phyloP scores from a whole-genome alignment of 345 rosid genomes.

The Eucalyptus pauciflora region DNA sequence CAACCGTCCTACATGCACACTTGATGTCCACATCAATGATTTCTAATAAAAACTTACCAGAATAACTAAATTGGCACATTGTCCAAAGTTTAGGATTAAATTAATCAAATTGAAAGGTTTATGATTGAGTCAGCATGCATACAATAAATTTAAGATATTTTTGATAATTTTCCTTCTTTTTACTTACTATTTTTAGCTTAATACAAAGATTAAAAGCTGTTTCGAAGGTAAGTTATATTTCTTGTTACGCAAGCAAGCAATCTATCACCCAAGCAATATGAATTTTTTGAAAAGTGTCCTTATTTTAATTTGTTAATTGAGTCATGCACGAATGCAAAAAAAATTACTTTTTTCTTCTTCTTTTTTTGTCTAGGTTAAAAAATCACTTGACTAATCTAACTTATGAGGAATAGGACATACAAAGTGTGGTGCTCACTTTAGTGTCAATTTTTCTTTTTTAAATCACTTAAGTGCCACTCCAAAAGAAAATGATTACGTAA shows the following conservation, averaged over 20 bases:
- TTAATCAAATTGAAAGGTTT: rapidly evolving
- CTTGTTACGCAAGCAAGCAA: background rate
- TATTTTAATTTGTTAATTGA: background rate
- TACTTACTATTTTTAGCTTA: background rate
- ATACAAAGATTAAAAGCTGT: background rate
- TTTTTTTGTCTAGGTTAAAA: too few species aligned
- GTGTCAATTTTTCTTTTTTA: too few species aligned
- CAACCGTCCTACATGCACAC: rapidly evolving
- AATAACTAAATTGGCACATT: background rate
- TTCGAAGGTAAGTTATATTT: background rate
- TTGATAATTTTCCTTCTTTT: background rate
- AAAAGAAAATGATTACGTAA: too few species aligned
- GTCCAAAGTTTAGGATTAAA: background rate
- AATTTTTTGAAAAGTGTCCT: background rate
- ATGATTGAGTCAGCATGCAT: rapidly evolving
- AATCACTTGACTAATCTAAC: background rate
- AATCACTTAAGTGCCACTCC: too few species aligned
- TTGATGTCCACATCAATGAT: rapidly evolving
- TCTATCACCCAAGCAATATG: background rate
- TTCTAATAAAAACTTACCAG: rapidly evolving
- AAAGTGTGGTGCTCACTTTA: too few species aligned
- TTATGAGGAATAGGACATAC: rapidly evolving
- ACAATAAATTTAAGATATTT: background rate
- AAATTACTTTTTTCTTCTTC: too few species aligned
- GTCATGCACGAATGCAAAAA: background rate